These are phyloP conservation scores for Dovyalis caffra DNA, from an alignment of 345 rosid species.

Conservation along the genomic window DNA sequence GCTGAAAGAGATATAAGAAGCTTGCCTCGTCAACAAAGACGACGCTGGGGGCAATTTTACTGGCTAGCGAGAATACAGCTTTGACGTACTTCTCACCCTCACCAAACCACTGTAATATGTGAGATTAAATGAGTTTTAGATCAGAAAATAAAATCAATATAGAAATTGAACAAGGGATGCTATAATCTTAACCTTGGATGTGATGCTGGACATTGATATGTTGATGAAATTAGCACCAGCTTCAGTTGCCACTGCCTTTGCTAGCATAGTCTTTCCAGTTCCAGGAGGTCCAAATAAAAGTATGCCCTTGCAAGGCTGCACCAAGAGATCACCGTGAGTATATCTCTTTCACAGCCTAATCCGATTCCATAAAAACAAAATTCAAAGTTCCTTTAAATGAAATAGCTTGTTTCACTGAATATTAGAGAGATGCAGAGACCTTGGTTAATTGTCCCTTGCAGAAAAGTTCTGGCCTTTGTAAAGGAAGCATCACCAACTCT, in stretches of 20 bases:
- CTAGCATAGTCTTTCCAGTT: conserved; percentile 95
- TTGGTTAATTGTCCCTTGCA: conserved; percentile 85
- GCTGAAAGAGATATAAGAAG: conserved; percentile 10
- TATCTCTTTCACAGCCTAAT: not conserved
- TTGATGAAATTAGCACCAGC: conserved; percentile 95
- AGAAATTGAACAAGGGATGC: not conserved
- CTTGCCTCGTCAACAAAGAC: conserved; percentile 90
- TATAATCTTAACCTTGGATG: conserved; percentile 63
- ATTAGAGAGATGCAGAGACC: conserved; percentile 35
- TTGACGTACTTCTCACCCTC: conserved; percentile 93
- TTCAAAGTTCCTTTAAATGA: not conserved
- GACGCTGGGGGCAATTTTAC: conserved; percentile 85
- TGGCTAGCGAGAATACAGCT: conserved; percentile 88
- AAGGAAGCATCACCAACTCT: conserved; percentile 91
- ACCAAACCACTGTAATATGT: conserved; percentile 80
- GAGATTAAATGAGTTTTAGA: conserved; percentile 7
- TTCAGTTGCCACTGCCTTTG: conserved; percentile 98
- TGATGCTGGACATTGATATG: conserved; percentile 85
- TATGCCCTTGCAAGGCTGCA: conserved; percentile 91
- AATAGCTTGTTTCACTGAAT: not conserved
- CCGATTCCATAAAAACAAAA: not conserved
- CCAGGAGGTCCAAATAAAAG: conserved; percentile 96
- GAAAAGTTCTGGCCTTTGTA: conserved; percentile 85
- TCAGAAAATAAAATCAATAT: conserved; percentile 12
- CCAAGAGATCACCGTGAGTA: conserved; percentile 14